Base-by-base conservation (phyloP, 768 basidiomycete species). In the Kwoniella newhampshirensis region DNA sequence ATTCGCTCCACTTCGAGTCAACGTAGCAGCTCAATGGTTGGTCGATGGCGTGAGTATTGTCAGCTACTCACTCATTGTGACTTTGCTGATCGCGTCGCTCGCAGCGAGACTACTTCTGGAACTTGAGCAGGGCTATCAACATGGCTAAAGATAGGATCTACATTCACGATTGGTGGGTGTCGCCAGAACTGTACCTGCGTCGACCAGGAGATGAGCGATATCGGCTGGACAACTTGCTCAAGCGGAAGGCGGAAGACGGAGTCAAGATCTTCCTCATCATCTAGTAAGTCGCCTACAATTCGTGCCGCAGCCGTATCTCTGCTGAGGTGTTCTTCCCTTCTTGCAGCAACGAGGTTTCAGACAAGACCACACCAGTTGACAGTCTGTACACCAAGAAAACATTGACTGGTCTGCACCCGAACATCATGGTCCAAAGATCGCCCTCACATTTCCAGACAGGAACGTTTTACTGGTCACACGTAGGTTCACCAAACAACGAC, bases 381-480 rank as follows among this genome's bases (percentile, higher is more conserved):
- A 92, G 90, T 86, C 86, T 87, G 86, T 96, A 97, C 75, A 80
- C 93, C 26, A 99, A 99, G 70, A 87, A 89, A 65, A 82, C 83
- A 26, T 75, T 99, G 25, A 81, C 82, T 20, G 82, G 81, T 0
- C 78, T 99, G 12, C 94, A 98, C 73, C 85, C 86, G 3, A 97
- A 98, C 76, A 88, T 99, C 51, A 86, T 92, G 84, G 86, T 98
- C 2, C 96, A 99, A 72, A 85, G 96, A 23, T 97, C 94, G 4
- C 96, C 96, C 0, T 94, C 91, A 2, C 96, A 99, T 77, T 91
- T 97, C 76, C 88, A 91, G 73, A 96, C 93, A 0, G 93, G 93
- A 12, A 98, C 92, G 2, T 91, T 94, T 75, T 93, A 96, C 73
- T 99, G 96, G 96, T 93, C 94, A 25, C 96, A 98, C 78, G 92